Conservation (phyloP, 495 filamentous ascomycete genomes). For the Neurospora terricola region DNA sequence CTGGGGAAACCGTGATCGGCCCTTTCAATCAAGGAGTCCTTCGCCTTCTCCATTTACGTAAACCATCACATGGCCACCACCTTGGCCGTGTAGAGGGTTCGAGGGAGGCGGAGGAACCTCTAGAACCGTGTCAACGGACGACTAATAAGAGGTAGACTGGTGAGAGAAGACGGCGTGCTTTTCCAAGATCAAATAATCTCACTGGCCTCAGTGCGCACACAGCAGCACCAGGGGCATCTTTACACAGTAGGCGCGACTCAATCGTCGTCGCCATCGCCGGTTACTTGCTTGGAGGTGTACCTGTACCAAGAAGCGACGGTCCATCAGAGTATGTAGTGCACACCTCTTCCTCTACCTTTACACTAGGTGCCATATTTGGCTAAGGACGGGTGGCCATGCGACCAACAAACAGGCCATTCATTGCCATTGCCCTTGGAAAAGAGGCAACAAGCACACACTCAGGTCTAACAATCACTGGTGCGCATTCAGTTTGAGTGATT, state of each 20-base stretch:
- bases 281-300: not conserved
- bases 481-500: not conserved
- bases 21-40: not conserved
- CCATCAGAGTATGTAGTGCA: not conserved
- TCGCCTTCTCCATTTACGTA: not conserved
- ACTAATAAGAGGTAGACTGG: not conserved
- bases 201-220: not conserved
- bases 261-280: not conserved
- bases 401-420: not conserved
- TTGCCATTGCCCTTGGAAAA: not conserved
- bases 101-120: not conserved
- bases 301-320: not conserved
- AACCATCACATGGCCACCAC: not conserved
- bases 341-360: not conserved
- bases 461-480: not conserved
- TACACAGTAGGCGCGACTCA: not conserved
- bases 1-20: not conserved
- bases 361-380: not conserved
- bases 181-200: not conserved
- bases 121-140: not conserved
- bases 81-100: not conserved
- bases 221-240: not conserved
- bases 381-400: not conserved
- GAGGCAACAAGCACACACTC: not conserved
- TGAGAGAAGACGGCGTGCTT: not conserved